phyloP scores from a whole-genome alignment of 2,329 filamentous ascomycete genomes.

The Didymosphaeria variabile region DNA sequence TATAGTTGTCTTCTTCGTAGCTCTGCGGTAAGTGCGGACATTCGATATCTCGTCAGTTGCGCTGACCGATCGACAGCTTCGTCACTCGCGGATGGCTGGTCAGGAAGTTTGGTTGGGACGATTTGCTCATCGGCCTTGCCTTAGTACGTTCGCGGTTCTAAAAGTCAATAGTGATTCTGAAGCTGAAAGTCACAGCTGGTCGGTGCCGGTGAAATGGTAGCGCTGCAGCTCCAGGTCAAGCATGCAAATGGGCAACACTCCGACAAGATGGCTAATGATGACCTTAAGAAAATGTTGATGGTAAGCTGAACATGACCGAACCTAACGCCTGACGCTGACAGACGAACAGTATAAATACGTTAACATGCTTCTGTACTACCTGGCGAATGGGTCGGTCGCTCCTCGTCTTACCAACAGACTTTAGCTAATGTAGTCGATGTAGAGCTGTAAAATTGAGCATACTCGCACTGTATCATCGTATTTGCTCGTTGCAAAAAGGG shows the following conservation, averaged over 20 bases:
- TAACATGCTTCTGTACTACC: constrained; percentile 38
- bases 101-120: constrained; percentile 37
- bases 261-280: constrained; percentile 24
- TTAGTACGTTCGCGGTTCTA: constrained; percentile 14
- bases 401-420: background rate
- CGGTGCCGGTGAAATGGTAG: constrained; percentile 36
- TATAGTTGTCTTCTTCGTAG: constrained; percentile 32
- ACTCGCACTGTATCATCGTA: constrained; percentile 38
- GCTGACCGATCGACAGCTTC: constrained; percentile 26
- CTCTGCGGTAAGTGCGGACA: constrained; percentile 29
- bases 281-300: constrained; percentile 36
- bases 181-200: constrained; percentile 22
- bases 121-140: constrained; percentile 37
- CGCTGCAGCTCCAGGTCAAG: constrained; percentile 36
- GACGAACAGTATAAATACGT: constrained; percentile 37
- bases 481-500: constrained; percentile 34
- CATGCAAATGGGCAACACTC: constrained; percentile 35
- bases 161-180: background rate
- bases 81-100: constrained; percentile 37
- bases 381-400: constrained; percentile 34
- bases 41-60: background rate
- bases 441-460: constrained; percentile 46
- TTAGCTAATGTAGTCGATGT: background rate
- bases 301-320: constrained; percentile 15
- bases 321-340: background rate